Evolutionary conservation across 2,329 filamentous ascomycete species (phyloP).

Genomic region (Cordyceps cicadae): DNA sequence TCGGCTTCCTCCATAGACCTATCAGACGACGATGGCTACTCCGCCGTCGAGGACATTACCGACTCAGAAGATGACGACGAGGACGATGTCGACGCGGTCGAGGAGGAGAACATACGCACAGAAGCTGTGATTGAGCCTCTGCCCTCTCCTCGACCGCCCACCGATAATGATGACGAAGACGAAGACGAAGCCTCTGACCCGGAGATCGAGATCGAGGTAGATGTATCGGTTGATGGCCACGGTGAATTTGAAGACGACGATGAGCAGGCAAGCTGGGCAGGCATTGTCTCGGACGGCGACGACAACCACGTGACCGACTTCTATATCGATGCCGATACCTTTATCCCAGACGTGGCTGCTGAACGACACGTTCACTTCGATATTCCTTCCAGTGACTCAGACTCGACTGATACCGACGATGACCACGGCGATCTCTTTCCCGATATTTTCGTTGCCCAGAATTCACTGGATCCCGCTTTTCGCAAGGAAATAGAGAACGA

Average conservation of each 20-base stretch:
- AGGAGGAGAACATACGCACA: conserved; percentile 65
- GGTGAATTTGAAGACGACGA: conserved; percentile 31
- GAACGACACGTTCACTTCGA: conserved; percentile 69
- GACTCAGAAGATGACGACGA: conserved; percentile 73
- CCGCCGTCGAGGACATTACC: conserved; percentile 68
- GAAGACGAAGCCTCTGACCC: conserved; percentile 25
- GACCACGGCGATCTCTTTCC: conserved; percentile 61
- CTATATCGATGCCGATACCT: conserved; percentile 31
- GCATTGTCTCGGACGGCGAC: conserved; percentile 41
- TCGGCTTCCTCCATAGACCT: conserved; percentile 47
- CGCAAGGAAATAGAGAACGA: conserved; percentile 67
- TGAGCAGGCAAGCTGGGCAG: conserved; percentile 47
- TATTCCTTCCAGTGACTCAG: conserved; percentile 58
- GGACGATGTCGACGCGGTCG: conserved; percentile 66
- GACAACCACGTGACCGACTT: conserved; percentile 37
- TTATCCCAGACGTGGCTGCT: conserved; percentile 31
- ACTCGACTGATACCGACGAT: conserved; percentile 55
- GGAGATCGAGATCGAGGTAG: background rate
- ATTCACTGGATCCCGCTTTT: conserved; percentile 61
- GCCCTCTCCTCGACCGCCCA: conserved; percentile 44
- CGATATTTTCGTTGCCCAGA: conserved; percentile 71
- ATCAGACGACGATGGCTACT: conserved; percentile 64
- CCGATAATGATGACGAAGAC: conserved; percentile 29
- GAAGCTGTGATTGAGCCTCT: conserved; percentile 31
- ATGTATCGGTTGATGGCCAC: conserved; percentile 22